Base-by-base conservation (phyloP, 441 rosid genomes). In the Viola pubescens region DNA sequence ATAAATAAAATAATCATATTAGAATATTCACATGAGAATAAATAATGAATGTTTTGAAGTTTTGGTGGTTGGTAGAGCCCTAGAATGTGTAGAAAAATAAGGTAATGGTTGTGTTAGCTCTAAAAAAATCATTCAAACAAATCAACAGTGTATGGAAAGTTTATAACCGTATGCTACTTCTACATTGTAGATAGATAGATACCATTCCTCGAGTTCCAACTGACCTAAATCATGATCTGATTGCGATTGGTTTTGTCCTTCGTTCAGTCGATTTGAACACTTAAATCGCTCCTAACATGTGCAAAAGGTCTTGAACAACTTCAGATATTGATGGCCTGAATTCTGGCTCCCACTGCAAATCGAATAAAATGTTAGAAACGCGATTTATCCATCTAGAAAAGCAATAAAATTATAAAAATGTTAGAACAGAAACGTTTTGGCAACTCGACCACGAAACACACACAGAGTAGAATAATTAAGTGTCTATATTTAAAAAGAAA, bases 281-380 rank as follows among this genome's bases (percentile, higher is more conserved):
- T 69, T 83, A 9, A 9, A 5, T 7, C 4, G 11, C 84, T 72
- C 84, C 65, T 60, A 82, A 59, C 91, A 87, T 81, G 39, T 71
- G 88, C 47, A 82, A 56, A 52, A 91, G 91, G 71, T 91, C 98
- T 73, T 91, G 95, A 47, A 85, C 90, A 13, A 92, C 71, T 76
- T 92, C 98, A 11, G 98, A 89, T 58, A 84, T 76, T 0, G 77
- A 71, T 16, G 97, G 98, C 76, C 97, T 77, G 68, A 89, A 92
- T 68, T 89, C 90, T 2, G 98, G 97, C 63, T 87, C 97, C 74
- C 70, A 72, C 97, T 92, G 80, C 58, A 68, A 14, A 58, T 49
- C 39, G 19, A 49, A 50, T 7, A 54, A 54, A 10, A 68, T 7
- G 59, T 6, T 12, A 38, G 13, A 43, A 46, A 54, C 57, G 14